Percentiles rank a stretch among this genome's conserved stretches.
phyloP scores from a whole-genome alignment of 306 rosid species.

The Rubus idaeus region DNA sequence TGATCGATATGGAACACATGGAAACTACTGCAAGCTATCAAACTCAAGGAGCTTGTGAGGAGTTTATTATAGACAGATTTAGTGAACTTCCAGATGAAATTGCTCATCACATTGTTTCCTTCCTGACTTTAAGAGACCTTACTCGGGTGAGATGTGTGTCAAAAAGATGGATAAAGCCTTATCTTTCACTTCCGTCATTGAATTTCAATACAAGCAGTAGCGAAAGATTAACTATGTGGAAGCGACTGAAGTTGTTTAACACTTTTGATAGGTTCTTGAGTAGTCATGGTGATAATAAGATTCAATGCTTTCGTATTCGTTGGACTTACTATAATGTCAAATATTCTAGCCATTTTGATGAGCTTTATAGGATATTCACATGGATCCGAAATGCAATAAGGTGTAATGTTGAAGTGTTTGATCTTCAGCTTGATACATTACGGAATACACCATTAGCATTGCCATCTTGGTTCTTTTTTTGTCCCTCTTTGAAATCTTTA shows the following conservation, averaged over 20 bases:
- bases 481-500: background rate
- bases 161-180: background rate
- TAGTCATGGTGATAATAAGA: background rate
- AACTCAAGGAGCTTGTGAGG: background rate
- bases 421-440: background rate
- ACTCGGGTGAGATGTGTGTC: background rate
- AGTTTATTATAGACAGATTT: background rate
- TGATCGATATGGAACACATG: background rate
- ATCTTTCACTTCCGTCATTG: background rate
- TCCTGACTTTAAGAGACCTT: background rate
- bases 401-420: background rate
- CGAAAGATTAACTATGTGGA: background rate
- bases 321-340: background rate
- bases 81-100: background rate
- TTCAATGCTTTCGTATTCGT: background rate
- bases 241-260: background rate
- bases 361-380: background rate
- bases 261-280: background rate
- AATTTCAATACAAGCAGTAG: background rate
- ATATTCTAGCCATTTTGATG: background rate
- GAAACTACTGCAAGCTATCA: background rate
- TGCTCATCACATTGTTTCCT: background rate
- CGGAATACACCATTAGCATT: background rate
- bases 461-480: background rate
- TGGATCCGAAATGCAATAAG: conserved; percentile 1